Evolutionary conservation across 2,329 filamentous ascomycete species (phyloP), one percentile per base, ranked within the genome.

Genomic region (Samsoniella hepiali): DNA sequence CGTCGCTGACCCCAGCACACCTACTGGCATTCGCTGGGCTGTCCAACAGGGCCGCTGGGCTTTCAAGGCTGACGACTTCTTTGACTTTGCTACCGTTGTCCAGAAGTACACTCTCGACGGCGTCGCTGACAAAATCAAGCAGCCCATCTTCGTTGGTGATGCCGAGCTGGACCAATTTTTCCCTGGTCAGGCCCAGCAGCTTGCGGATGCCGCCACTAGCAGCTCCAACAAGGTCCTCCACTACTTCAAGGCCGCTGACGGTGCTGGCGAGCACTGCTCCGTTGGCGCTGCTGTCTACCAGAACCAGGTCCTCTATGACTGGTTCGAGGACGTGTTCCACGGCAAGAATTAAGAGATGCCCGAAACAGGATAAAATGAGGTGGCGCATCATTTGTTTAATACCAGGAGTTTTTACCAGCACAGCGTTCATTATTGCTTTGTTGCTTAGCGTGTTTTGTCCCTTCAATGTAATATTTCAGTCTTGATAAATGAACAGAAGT

Each of bases 31-130:
- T 3, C 66, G 67, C 27, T 72, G 70, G 69, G 69, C 65, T 27
- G 60, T 72, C 6, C 63, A 68, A 40, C 70, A 72, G 17, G 71
- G 71, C 27, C 40, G 69, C 22, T 72, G 70, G 71, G 59, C 67
- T 1, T 73, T 71, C 63, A 70, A 71, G 51, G 67, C 64, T 2
- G 57, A 58, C 17, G 71, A 69, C 2, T 64, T 69, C 4, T 69
- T 65, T 34, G 67, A 70, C 2, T 71, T 66, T 51, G 64, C 68
- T 17, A 64, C 64, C 15, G 7, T 64, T 13, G 36, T 58, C 0
- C 63, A 67, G 9, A 34, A 64, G 13, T 70, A 67, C 63, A 68
- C 51, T 2, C 38, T 71, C 15, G 64, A 68, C 5, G 54, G 62
- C 0, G 66, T 69, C 0, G 57, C 64, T 6, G 59, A 67, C n/a